Conservation (phyloP, 805 yeast genomes). For the Starmerella stigmatis region DNA sequence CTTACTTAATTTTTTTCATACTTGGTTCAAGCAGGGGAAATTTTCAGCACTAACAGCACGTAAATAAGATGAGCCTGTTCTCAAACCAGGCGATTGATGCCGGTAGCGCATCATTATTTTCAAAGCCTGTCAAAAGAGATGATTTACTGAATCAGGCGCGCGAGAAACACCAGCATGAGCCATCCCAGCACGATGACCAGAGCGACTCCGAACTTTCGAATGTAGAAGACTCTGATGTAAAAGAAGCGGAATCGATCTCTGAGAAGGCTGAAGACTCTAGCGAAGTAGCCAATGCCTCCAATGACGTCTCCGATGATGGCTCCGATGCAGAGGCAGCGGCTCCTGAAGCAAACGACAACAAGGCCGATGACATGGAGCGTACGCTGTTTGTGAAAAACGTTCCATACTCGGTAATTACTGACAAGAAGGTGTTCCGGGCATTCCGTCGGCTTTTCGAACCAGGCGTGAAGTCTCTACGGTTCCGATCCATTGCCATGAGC, state of each 20-base stretch:
- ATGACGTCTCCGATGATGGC: constrained; percentile 5
- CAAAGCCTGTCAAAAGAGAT: constrained; percentile 3
- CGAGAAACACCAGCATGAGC: neutral
- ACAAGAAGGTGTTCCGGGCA: constrained; percentile 48
- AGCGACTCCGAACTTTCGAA: neutral
- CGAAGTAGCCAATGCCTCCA: neutral
- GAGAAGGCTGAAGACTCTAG: neutral
- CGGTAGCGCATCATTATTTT: constrained; percentile 13
- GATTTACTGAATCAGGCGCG: constrained; percentile 7
- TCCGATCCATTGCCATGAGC: constrained; percentile 82
- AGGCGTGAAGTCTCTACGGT: constrained; percentile 50
- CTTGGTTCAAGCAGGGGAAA: neutral
- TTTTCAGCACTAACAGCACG: neutral
- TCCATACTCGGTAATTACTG: constrained; percentile 51
- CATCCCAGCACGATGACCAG: neutral
- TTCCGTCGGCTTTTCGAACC: constrained; percentile 52
- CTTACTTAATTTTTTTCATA: constrained; percentile 2
- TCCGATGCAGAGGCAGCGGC: constrained; percentile 21
- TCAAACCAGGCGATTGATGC: constrained; percentile 11
- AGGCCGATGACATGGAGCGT: constrained; percentile 67
- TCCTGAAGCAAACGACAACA: constrained; percentile 16
- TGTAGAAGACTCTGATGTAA: neutral
- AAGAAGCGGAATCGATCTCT: neutral
- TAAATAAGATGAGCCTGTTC: constrained; percentile 15
- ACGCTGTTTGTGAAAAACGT: constrained; percentile 90